Evolutionary conservation across 495 filamentous ascomycete genomes (phyloP).

Genomic region (Filosporella fistucella): DNA sequence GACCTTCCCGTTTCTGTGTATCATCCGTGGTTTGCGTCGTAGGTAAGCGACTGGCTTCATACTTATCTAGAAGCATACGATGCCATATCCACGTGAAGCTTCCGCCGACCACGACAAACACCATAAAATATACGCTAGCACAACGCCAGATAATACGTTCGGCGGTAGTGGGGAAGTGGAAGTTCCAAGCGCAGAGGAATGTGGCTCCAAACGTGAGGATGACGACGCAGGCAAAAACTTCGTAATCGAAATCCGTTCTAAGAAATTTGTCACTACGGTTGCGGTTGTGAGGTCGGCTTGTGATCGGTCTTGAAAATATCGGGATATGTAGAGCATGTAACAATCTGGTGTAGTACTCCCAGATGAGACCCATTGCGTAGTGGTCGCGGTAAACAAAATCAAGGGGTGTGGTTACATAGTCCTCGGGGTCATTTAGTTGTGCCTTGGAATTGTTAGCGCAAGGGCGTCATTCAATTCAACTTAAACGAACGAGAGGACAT

Average conservation of each 20-base stretch:
- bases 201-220: not conserved
- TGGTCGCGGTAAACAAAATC: slow-evolving; percentile 12
- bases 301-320: not conserved
- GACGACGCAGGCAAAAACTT: slow-evolving; percentile 26
- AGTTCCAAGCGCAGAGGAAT: slow-evolving; percentile 29
- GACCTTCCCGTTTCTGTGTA: not conserved
- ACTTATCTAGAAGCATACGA: not conserved
- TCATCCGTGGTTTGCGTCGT: not conserved
- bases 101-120: not conserved
- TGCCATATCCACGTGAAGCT: not conserved
- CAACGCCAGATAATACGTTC: slow-evolving; percentile 31
- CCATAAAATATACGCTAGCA: not conserved
- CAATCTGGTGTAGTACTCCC: slow-evolving; percentile 11
- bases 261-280: not conserved
- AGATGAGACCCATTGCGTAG: slow-evolving; percentile 25
- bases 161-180: slow-evolving; percentile 29
- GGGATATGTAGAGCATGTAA: no score
- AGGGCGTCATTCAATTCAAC: no score
- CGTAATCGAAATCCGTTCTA: slow-evolving; percentile 20
- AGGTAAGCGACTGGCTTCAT: not conserved
- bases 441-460: not conserved
- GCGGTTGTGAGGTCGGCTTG: not conserved
- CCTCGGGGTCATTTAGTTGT: not conserved
- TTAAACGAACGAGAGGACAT: no score
- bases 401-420: slow-evolving; percentile 6